Evolutionary conservation across 768 basidiomycete genomes (phyloP).

Genomic region (Suillus brevipes): DNA sequence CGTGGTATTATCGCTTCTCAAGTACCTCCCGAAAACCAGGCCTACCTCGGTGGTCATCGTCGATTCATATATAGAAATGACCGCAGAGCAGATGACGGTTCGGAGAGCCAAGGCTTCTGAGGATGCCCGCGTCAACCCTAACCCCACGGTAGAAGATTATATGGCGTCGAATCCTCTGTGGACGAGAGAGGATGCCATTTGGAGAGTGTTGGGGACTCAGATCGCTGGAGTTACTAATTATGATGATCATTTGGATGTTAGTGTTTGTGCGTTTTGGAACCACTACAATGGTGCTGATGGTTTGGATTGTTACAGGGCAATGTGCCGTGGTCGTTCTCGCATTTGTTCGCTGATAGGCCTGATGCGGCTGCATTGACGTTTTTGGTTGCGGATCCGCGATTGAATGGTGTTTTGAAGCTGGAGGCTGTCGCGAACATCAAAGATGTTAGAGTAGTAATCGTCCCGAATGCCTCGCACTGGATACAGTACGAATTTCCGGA

Average conservation of each 20-base stretch:
- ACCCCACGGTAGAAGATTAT: conserved; percentile 1
- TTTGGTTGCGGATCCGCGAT: conserved; percentile 12
- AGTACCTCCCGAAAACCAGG: conserved; percentile 14
- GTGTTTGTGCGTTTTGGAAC: neutral
- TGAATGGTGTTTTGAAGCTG: conserved; percentile 3
- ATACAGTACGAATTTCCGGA: conserved; percentile 20
- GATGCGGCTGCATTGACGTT: conserved; percentile 8
- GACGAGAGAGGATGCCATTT: conserved; percentile 7
- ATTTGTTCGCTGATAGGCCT: conserved; percentile 11
- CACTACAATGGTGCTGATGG: neutral
- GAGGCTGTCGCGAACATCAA: conserved; percentile 13
- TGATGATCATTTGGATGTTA: conserved; percentile 7
- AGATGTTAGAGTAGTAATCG: conserved; percentile 13
- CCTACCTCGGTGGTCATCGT: conserved; percentile 16
- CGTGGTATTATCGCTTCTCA: conserved; percentile 15
- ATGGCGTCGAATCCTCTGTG: conserved; percentile 10
- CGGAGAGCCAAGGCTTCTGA: neutral
- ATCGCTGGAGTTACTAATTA: conserved; percentile 3
- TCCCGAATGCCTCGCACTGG: conserved; percentile 17
- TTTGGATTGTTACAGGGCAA: conserved; percentile 12
- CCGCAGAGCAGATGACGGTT: neutral
- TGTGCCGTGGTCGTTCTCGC: conserved; percentile 19
- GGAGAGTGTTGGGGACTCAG: conserved; percentile 11
- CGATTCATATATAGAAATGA: conserved; percentile 17
- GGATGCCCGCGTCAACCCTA: neutral